phyloP scores from a whole-genome alignment of 2,329 filamentous ascomycete genomes.

The Xylariomycetidae sp. region DNA sequence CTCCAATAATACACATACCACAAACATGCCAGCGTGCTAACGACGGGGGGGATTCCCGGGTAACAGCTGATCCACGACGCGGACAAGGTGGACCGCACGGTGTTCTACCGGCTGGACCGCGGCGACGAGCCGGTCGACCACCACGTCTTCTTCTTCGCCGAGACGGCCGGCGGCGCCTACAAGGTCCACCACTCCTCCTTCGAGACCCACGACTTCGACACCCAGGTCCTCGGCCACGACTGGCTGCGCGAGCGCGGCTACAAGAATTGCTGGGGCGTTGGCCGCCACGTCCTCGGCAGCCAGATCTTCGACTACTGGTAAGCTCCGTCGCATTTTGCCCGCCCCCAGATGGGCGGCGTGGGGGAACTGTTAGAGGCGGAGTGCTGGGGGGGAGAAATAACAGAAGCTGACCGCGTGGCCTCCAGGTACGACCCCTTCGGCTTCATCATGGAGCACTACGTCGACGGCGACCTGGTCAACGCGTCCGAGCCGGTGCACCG shows the following conservation, averaged over 20 bases:
- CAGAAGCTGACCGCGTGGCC: too few species aligned
- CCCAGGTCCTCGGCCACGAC: slow-evolving; percentile 63
- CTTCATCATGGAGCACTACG: slow-evolving; percentile 65
- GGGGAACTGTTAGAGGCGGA: too few species aligned
- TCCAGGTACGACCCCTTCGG: slow-evolving; percentile 55
- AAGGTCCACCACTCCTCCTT: slow-evolving; percentile 65
- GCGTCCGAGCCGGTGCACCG: slow-evolving; percentile 43
- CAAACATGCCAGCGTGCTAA: slow-evolving; percentile 1
- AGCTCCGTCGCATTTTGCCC: slow-evolving; percentile 25
- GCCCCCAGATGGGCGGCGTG: too few species aligned
- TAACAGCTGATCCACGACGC: slow-evolving; percentile 33
- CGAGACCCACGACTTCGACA: slow-evolving; percentile 67
- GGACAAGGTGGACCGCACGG: slow-evolving; percentile 31
- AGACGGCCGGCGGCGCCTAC: slow-evolving; percentile 35
- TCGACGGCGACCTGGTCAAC: slow-evolving; percentile 61
- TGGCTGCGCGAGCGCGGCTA: slow-evolving; percentile 60
- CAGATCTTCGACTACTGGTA: slow-evolving; percentile 72
- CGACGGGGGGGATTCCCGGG: background rate
- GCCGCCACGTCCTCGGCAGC: slow-evolving; percentile 61
- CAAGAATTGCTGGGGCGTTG: slow-evolving; percentile 63
- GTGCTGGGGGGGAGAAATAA: too few species aligned
- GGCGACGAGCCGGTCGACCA: slow-evolving; percentile 42
- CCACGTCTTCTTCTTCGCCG: slow-evolving; percentile 45
- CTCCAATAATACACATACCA: background rate
- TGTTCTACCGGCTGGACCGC: slow-evolving; percentile 40